Evolutionary conservation across 2,329 filamentous ascomycete genomes (phyloP).

Genomic region (Colletotrichum sp.): DNA sequence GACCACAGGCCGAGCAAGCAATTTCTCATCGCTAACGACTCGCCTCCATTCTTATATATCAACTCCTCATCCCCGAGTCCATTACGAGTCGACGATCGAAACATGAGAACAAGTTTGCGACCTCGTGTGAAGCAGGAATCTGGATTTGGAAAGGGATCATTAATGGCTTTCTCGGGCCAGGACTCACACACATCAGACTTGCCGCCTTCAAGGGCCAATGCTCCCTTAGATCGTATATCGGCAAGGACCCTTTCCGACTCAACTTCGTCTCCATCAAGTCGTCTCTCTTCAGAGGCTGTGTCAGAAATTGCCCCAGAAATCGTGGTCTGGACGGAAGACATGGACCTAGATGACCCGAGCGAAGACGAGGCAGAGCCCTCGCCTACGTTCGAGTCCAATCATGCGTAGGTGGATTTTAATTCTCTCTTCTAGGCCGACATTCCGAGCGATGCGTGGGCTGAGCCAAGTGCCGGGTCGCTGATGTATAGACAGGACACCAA

Average conservation of each 20-base stretch:
- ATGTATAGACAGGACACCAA: not conserved
- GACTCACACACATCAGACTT: constrained; percentile 29
- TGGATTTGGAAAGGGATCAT: constrained; percentile 25
- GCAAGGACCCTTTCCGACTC: constrained; percentile 28
- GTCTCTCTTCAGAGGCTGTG: constrained; percentile 33
- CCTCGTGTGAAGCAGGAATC: constrained; percentile 21
- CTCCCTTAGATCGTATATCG: constrained; percentile 32
- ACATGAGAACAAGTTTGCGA: constrained; percentile 20
- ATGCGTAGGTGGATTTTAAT: constrained; percentile 10
- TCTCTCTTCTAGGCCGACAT: not conserved
- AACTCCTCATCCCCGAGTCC: constrained; percentile 5
- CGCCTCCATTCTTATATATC: constrained; percentile 8
- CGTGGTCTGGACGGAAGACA: constrained; percentile 47
- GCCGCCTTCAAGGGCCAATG: constrained; percentile 20
- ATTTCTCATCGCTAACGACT: constrained; percentile 11
- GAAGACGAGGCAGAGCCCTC: constrained; percentile 18
- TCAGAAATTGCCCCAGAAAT: constrained; percentile 46
- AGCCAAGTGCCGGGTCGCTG: not conserved
- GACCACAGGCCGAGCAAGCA: constrained; percentile 7
- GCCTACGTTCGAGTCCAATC: not conserved
- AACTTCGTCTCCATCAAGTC: constrained; percentile 24
- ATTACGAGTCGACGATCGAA: constrained; percentile 7
- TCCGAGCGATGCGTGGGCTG: not conserved
- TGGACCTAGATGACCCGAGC: constrained; percentile 32
- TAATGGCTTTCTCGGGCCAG: constrained; percentile 23